phyloP scores from a whole-genome alignment of 2,329 filamentous ascomycete species.

The Stemphylium vesicarium region DNA sequence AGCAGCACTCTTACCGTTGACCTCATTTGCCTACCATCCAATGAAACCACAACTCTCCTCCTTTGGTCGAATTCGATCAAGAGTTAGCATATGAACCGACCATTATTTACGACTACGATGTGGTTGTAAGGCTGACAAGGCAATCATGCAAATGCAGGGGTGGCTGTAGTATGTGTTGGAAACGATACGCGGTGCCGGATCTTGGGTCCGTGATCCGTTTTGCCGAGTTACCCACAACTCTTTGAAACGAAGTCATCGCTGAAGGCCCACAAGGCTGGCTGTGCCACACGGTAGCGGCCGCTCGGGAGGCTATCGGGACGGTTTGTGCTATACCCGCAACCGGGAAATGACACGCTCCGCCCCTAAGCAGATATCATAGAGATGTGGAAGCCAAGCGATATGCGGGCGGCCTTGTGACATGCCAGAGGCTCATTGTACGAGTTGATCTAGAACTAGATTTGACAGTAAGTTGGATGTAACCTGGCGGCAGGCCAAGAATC shows the following conservation, averaged over 20 bases:
- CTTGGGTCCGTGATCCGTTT: constrained; percentile 1
- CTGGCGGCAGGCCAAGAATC: background rate
- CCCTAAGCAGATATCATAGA: no score
- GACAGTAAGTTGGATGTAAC: background rate
- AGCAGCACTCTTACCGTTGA: background rate
- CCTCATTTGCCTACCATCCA: no score
- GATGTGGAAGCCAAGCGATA: background rate
- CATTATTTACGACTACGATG: background rate
- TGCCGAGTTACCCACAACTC: constrained; percentile 13
- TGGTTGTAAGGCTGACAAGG: background rate
- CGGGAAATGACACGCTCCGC: background rate
- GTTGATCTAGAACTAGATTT: background rate
- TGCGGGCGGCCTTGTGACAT: background rate
- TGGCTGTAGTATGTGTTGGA: background rate
- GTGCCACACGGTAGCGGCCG: constrained; percentile 1
- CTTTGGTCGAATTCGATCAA: background rate
- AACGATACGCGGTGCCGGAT: constrained; percentile 5
- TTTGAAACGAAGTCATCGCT: background rate
- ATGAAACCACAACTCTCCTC: background rate
- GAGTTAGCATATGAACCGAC: background rate
- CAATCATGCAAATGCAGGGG: constrained; percentile 5
- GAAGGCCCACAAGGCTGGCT: constrained; percentile 3
- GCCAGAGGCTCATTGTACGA: background rate
- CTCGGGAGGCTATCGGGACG: constrained; percentile 1
- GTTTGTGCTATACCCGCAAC: background rate